Conservation (phyloP, 768 basidiomycete species). For the Suillus plorans region DNA sequence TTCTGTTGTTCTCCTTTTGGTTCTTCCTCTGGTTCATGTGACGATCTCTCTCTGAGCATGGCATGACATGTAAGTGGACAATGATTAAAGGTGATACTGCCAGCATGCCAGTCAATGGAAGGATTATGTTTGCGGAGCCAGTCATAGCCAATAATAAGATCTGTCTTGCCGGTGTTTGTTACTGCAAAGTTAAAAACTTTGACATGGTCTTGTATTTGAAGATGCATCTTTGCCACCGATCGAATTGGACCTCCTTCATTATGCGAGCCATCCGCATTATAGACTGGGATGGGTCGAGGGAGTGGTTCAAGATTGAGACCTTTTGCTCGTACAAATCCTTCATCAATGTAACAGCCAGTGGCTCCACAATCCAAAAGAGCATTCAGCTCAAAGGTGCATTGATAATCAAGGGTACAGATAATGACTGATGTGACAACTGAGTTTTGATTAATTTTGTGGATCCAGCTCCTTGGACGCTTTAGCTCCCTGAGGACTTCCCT, state of each 20-base stretch:
- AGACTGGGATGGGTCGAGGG: neutral
- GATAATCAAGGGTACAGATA: too few relatives aligned
- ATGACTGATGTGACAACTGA: too few relatives aligned
- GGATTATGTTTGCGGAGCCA: conserved; percentile 19
- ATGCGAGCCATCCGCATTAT: neutral
- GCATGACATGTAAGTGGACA: neutral
- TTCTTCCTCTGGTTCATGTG: neutral
- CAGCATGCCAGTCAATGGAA: conserved; percentile 11
- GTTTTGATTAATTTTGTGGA: too few relatives aligned
- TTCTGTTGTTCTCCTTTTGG: too few relatives aligned
- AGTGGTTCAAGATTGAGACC: conserved; percentile 5
- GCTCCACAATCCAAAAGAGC: neutral
- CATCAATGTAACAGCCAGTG: conserved; percentile 17
- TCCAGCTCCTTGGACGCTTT: too few relatives aligned
- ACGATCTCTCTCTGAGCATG: neutral
- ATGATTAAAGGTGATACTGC: neutral
- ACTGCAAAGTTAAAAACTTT: neutral
- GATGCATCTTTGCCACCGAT: too few relatives aligned
- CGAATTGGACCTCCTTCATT: too few relatives aligned
- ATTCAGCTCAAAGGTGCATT: too few relatives aligned
- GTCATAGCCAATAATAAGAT: neutral
- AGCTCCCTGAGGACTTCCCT: too few relatives aligned
- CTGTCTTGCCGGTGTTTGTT: neutral
- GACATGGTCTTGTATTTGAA: too few relatives aligned
- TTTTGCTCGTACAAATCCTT: conserved; percentile 5